Evolutionary conservation across 495 filamentous ascomycete genomes (phyloP).

Genomic region (Penicillium goetzii): DNA sequence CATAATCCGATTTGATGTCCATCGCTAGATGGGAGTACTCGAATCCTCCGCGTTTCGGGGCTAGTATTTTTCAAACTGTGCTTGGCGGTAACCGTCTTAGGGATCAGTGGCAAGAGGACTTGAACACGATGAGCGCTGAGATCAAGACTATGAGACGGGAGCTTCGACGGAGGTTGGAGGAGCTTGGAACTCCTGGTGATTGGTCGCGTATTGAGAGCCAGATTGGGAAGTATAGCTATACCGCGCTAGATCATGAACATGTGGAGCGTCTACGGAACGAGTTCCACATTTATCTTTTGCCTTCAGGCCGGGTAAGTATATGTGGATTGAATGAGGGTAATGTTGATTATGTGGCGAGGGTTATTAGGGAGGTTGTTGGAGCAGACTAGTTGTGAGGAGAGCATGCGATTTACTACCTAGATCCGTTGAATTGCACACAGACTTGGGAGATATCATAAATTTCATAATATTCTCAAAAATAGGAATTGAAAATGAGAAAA

Average conservation of each 20-base stretch:
- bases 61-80: constrained; percentile 37
- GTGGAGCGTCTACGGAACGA: not conserved
- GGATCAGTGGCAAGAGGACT: constrained; percentile 40
- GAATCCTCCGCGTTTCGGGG: constrained; percentile 37
- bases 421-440: no score
- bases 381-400: not conserved
- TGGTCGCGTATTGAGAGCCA: constrained; percentile 37
- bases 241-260: not conserved
- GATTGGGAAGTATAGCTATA: constrained; percentile 29
- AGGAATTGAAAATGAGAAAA: not conserved
- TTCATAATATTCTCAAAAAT: not conserved
- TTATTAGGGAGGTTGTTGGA: not conserved
- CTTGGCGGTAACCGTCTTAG: constrained; percentile 24
- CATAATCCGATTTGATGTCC: constrained; percentile 17
- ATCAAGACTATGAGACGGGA: constrained; percentile 35
- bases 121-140: constrained; percentile 39
- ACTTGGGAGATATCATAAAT: not conserved
- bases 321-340: constrained; percentile 2
- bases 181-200: constrained; percentile 25
- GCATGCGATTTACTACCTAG: not conserved
- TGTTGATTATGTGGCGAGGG: constrained; percentile 4
- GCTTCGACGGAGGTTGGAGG: constrained; percentile 20
- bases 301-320: not conserved
- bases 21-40: constrained; percentile 36
- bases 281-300: not conserved